Evolutionary conservation across 257 asterid species (phyloP), one percentile per base, ranked within the genome.

Genomic region (Ligustrum vulgare): DNA sequence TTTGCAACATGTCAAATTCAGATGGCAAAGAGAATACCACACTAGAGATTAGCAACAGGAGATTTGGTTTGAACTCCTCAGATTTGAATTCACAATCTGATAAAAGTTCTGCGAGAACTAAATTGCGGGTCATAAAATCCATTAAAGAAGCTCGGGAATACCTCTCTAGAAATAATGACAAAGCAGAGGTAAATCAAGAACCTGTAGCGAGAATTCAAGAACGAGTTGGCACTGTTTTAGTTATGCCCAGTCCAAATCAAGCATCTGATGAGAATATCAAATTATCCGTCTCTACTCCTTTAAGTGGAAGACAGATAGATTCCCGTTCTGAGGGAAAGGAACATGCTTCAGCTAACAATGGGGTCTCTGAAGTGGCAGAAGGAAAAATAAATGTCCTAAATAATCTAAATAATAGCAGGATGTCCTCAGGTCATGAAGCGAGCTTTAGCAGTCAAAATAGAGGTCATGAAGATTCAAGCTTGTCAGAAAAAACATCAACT

Each of bases 101-200:
- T 74, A 79, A 73, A 81, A 70, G 65, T 58, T 76, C 87, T 76
- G 71, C 66, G 8, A 79, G 77, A 64, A 84, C 78, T 60, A 85
- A 82, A 78, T 77, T 87, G 45, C 87, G 83, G 81, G 83, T 92
- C 83, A 94, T 94, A 81, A 83, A 80, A 75, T 91, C 96, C 37
- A 94, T 91, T 70, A 73, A 82, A 81, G 97, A 92, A 91, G 98
- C 97, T 36, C 85, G 89, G 84, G 96, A 88, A 45, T 91, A 89
- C 82, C 96, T 91, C 74, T 86, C 93, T 45, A 82, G 74, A 72
- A 89, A 89, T 84, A 83, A 82, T 70, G 77, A 78, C 15, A 72
- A 58, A 51, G 33, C 20, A 49, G 84, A 82, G 79, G 78, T 69
- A 69, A 79, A 74, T 69, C 82, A 76, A 72, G 85, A 86, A 72